Evolutionary conservation across 202 grass and related monocot species (phyloP), one percentile per base, ranked within the genome.

Genomic region (Setaria italica): DNA sequence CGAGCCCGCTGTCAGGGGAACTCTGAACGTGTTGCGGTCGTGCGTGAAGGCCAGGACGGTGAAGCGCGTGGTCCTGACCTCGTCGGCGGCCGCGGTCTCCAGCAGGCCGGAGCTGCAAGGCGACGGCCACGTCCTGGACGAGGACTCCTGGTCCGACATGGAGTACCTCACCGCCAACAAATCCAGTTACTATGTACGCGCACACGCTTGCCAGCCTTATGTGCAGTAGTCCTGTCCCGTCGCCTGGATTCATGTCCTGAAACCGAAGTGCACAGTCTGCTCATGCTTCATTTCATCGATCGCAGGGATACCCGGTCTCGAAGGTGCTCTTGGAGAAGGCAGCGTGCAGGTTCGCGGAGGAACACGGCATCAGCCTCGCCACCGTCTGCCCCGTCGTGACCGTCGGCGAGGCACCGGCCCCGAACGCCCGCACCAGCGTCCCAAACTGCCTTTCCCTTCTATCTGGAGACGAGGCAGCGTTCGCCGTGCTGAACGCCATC

Each of bases 291-390:
- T 4, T 41, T 5, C 4, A 5, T 41, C 39, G 39, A 41, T 6
- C 39, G 34, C 82, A 97, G 95, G 90, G 74, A 47, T 97, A 97
- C 67, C 64, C 86, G 5, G 85, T 92, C 0, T 91, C 88, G 0
- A 97, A 92, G 82, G 92, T 84, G 62, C 66, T 92, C 0, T 7
- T 64, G 19, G 95, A 97, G 90, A 94, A 86, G 82, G 95, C 76
- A 21, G 95, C 92, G 25, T 42, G 21, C 64, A 76, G 16, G 78
- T 92, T 91, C 62, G 90, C 86, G 51, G 14, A 55, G 51, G 92
- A 91, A 86, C 87, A 91, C 57, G 74, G 77, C 37, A 53, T 97
- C 35, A 91, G 87, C 78, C 76, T 97, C 8, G 90, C 92, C 51
- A 91, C 82, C n/a, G 13, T 92, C 2, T 74, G 85, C 59, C 85